Conservation (phyloP, 1,284 basidiomycete species). For the Puccinia novopanici region DNA sequence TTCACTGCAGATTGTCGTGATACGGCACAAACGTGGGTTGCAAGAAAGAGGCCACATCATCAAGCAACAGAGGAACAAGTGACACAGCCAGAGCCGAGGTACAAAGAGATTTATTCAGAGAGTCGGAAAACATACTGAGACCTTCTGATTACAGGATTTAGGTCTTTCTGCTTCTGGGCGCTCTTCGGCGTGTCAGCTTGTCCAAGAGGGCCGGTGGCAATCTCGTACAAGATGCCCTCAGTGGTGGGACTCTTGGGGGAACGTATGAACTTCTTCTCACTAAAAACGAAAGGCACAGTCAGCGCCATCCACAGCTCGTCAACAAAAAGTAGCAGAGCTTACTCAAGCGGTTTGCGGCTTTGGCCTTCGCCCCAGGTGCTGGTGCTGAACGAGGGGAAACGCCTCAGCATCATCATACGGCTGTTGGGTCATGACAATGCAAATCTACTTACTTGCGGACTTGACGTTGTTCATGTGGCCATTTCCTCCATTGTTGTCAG, state of each 20-base stretch:
- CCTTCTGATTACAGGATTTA: neutral
- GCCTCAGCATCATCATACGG: neutral
- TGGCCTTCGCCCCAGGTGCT: neutral
- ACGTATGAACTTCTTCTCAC: neutral
- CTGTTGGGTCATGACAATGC: neutral
- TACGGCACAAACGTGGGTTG: no score
- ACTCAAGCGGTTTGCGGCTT: slow-evolving; percentile 4
- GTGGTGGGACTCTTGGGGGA: slow-evolving; percentile 13
- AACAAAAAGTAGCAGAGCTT: neutral
- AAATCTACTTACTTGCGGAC: neutral
- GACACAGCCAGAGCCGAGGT: no score
- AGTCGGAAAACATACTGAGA: slow-evolving; percentile 19
- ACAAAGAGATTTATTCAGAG: neutral
- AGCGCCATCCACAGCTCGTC: neutral
- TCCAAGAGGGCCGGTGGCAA: slow-evolving; percentile 42
- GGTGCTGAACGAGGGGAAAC: neutral
- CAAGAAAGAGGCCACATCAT: no score
- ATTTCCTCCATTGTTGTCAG: slow-evolving; percentile 36
- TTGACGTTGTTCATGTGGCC: neutral
- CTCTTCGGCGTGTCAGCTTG: slow-evolving; percentile 44
- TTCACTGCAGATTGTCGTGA: no score
- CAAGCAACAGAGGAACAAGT: no score
- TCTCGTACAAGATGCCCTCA: slow-evolving; percentile 32
- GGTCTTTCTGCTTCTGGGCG: slow-evolving; percentile 10
- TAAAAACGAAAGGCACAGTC: neutral